Conservation (phyloP, 208 protist species). For the Trypanosoma melophagium region DNA sequence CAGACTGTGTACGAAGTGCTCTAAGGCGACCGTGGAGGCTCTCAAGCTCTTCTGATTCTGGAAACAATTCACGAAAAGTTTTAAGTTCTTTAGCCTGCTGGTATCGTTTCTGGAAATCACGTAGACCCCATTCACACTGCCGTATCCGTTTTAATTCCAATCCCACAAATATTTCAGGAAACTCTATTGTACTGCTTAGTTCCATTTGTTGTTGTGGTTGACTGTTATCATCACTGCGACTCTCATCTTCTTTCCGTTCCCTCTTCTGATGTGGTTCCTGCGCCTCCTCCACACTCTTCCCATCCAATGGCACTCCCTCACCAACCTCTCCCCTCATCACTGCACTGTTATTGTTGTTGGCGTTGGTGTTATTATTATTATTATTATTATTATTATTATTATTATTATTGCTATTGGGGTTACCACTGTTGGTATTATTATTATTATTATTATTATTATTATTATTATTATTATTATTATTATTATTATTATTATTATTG, state of each 20-base stretch:
- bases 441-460: too few relatives aligned
- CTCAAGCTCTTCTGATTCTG: conserved; percentile 79
- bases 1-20: conserved; percentile 67
- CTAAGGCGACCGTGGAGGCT: conserved; percentile 70
- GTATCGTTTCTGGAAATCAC: conserved; percentile 70
- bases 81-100: conserved; percentile 48
- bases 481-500: background rate
- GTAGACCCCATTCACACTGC: conserved; percentile 62
- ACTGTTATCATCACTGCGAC: conserved; percentile 9
- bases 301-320: background rate
- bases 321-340: background rate
- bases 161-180: conserved; percentile 57
- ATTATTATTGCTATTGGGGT: too few relatives aligned
- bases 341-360: conserved; percentile 1
- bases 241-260: conserved; percentile 24
- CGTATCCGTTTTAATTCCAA: conserved; percentile 76
- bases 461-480: too few relatives aligned
- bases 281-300: background rate
- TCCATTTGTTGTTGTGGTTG: background rate
- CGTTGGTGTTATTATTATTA: too few relatives aligned
- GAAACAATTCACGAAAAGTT: conserved; percentile 71
- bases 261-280: conserved; percentile 25
- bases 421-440: too few relatives aligned
- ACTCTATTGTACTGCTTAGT: conserved; percentile 4
- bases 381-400: too few relatives aligned